Evolutionary conservation across 768 basidiomycete genomes (phyloP).

Genomic region (Hypholoma sublateritium): DNA sequence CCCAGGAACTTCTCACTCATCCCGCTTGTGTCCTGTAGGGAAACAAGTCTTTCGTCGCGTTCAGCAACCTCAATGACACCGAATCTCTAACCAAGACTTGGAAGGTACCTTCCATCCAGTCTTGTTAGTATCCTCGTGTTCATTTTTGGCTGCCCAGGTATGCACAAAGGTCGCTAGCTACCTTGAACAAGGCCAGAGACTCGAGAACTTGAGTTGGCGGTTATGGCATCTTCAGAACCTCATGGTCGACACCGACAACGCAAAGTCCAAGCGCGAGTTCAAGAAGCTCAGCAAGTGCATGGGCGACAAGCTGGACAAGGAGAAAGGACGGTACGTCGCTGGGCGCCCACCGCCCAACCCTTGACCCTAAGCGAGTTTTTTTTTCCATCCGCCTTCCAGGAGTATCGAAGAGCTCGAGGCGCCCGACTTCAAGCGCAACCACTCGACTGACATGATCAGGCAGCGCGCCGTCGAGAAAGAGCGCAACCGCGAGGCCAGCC

Average conservation of each 20-base stretch:
- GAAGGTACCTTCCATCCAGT: conserved; percentile 56
- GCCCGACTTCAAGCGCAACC: conserved; percentile 78
- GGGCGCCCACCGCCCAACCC: conserved; percentile 24
- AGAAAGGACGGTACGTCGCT: conserved; percentile 77
- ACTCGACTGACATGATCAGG: conserved; percentile 77
- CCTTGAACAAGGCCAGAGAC: conserved; percentile 88
- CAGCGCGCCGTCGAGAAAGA: conserved; percentile 83
- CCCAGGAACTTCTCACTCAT: conserved; percentile 13
- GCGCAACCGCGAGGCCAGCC: conserved; percentile 69
- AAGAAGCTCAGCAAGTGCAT: conserved; percentile 85
- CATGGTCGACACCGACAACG: conserved; percentile 90
- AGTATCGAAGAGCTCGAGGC: conserved; percentile 85
- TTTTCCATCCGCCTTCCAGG: conserved; percentile 36
- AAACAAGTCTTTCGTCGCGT: conserved; percentile 94
- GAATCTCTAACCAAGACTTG: conserved; percentile 88
- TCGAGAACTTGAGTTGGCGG: conserved; percentile 91
- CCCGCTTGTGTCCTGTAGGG: conserved; percentile 49
- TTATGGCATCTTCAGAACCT: conserved; percentile 91
- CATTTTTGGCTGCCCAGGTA: conserved; percentile 44
- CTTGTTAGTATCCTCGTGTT: background rate
- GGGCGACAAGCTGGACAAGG: conserved; percentile 92
- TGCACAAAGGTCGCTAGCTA: conserved; percentile 90
- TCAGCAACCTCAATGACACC: conserved; percentile 83
- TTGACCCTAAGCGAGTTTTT: conserved; percentile 28
- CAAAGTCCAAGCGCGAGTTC: conserved; percentile 86